phyloP scores from a whole-genome alignment of 306 rosid species.

The Quercus engelmannii region DNA sequence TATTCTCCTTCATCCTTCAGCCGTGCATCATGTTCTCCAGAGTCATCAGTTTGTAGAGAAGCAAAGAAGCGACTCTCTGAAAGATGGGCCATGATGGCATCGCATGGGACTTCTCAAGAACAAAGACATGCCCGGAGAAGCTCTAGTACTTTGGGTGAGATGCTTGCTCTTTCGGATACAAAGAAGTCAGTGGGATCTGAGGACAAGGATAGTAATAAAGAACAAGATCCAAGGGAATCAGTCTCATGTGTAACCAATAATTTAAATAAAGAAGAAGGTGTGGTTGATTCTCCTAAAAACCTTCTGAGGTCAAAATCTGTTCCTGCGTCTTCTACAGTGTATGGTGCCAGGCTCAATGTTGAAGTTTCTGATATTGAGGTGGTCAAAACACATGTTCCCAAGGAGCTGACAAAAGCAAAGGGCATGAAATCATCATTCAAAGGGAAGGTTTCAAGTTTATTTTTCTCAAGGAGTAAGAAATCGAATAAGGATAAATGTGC shows the following conservation, averaged over 20 bases:
- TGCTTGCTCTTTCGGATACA: constrained; percentile 76
- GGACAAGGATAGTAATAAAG: constrained; percentile 34
- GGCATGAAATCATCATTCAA: constrained; percentile 63
- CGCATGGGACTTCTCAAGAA: constrained; percentile 53
- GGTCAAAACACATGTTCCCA: constrained; percentile 33
- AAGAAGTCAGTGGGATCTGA: constrained; percentile 51
- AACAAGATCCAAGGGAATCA: constrained; percentile 45
- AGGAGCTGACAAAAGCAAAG: constrained; percentile 55
- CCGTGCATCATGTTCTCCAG: constrained; percentile 75
- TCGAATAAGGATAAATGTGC: constrained; percentile 56
- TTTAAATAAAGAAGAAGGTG: constrained; percentile 36
- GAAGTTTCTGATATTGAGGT: constrained; percentile 46
- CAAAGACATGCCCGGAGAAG: constrained; percentile 48
- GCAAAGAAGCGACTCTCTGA: constrained; percentile 94
- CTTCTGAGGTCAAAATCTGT: constrained; percentile 83
- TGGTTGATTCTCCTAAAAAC: constrained; percentile 39
- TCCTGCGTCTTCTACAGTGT: constrained; percentile 52
- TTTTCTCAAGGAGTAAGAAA: constrained; percentile 80
- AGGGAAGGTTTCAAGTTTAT: constrained; percentile 86
- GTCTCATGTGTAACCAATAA: constrained; percentile 40
- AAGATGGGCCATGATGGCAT: constrained; percentile 85
- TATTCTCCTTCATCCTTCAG: constrained; percentile 71
- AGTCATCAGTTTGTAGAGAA: constrained; percentile 86
- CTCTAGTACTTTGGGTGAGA: constrained; percentile 87
- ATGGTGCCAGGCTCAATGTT: constrained; percentile 32